Conservation (phyloP, 2,329 filamentous ascomycete species). For the Fusarium fracticaudum region DNA sequence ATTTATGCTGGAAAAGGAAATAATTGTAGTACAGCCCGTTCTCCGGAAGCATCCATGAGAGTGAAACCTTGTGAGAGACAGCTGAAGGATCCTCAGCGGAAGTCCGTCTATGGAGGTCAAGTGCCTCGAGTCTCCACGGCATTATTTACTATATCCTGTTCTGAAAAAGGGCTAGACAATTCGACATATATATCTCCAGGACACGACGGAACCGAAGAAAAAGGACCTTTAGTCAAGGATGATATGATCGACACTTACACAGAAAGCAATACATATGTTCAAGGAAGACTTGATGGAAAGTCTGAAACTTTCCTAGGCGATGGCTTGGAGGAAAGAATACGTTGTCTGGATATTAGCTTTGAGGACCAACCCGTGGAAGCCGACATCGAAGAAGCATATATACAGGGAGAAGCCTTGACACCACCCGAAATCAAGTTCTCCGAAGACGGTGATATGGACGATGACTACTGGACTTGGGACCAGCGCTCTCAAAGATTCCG, state of each 20-base stretch:
- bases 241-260: not conserved
- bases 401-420: constrained; percentile 24
- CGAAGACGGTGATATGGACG: constrained; percentile 29
- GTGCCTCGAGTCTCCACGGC: not conserved
- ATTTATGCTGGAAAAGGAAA: not conserved
- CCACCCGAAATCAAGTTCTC: constrained; percentile 34
- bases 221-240: not conserved
- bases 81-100: constrained; percentile 1
- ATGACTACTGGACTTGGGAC: constrained; percentile 40
- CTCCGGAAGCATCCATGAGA: not conserved
- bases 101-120: constrained; percentile 3
- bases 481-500: constrained; percentile 21
- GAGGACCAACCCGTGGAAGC: not conserved
- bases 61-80: constrained; percentile 3
- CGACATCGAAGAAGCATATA: constrained; percentile 27
- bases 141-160: not conserved
- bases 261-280: constrained; percentile 17
- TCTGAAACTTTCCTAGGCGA: not conserved
- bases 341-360: constrained; percentile 2
- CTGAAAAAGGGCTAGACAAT: not conserved
- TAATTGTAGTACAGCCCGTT: not conserved
- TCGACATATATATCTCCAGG: not conserved
- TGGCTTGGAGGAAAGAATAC: not conserved
- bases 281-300: not conserved
- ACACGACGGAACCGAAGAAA: not conserved